Conservation (phyloP, 257 asterid genomes). For the Scutellaria galericulata region DNA sequence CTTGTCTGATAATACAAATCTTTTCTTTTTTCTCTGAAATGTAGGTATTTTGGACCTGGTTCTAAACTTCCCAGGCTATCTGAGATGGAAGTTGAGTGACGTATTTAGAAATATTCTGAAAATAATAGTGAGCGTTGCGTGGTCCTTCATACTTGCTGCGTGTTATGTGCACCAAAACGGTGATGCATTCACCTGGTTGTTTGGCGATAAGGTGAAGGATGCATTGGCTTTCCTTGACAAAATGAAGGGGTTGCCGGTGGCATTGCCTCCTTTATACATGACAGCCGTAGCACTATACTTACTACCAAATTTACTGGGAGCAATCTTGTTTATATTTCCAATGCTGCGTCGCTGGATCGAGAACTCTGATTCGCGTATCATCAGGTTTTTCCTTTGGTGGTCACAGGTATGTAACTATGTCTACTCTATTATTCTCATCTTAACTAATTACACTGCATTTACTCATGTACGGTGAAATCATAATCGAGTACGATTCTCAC, state of each 20-base stretch:
- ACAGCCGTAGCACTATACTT: conserved; percentile 67
- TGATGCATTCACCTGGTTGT: conserved; percentile 39
- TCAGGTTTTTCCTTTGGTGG: conserved; percentile 87
- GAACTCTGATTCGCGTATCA: conserved; percentile 76
- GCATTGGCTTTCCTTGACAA: conserved; percentile 58
- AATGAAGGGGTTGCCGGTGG: conserved; percentile 67
- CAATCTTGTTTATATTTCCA: conserved; percentile 68
- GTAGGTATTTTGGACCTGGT: conserved; percentile 70
- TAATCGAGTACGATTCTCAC: no score
- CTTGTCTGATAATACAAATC: conserved; percentile 26
- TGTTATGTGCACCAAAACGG: conserved; percentile 61
- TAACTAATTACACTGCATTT: no score
- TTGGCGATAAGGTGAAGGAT: conserved; percentile 45
- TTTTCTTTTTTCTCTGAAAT: conserved; percentile 21
- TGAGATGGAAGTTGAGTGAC: conserved; percentile 74
- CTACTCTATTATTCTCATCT: background rate
- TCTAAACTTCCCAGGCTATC: conserved; percentile 84
- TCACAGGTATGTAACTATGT: conserved; percentile 59
- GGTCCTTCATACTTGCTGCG: conserved; percentile 71
- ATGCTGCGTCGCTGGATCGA: conserved; percentile 89
- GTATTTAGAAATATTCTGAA: conserved; percentile 69
- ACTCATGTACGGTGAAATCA: no score
- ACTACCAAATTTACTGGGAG: conserved; percentile 70
- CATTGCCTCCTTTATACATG: conserved; percentile 68
- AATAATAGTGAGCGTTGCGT: conserved; percentile 74